Evolutionary conservation across 1,284 basidiomycete species (phyloP), one percentile per base, ranked within the genome.

Genomic region (Ganoderma meredithae): DNA sequence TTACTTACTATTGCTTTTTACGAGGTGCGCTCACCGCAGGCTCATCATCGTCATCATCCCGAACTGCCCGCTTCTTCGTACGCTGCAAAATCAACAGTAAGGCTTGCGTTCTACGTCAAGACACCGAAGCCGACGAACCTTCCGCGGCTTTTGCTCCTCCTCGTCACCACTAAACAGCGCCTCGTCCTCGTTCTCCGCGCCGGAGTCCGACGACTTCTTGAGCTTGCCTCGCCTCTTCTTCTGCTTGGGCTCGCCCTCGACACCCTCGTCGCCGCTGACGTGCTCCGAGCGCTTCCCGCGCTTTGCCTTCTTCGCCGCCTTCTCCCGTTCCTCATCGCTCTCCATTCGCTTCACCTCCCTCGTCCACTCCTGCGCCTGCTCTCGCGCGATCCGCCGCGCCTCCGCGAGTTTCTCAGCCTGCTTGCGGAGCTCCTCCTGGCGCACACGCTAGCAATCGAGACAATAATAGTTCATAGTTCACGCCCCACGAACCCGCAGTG

Each of bases 341-440:
- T 91, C 90, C 77, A 88, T 85, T 58, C 65, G 69, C 71, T 85
- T 84, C 17, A 88, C 84, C 69, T 90, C 89, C 58, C 85, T 79
- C 43, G 89, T 90, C 93, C 92, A 94, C 77, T 90, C 87, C 75
- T 88, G 83, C 0, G 91, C 93, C 77, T 95, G 89, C 77, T 94
- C 94, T n/a, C 92, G 83, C 33, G 92, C 93, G 63, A 86, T 77
- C 49, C 89, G 85, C 12, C 95, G 88, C 73, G 92, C 86, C 76
- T 93, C 92, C 0, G 91, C 91, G 15, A 95, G 81, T 75, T 88
- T 88, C 74, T 91, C 90, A 0, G 89, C 90, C 74, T 90, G 86
- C 67, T 80, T 72, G 22, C 86, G 84, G 43, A 90, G 82, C 67
- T 86, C 84, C 71, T 92, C 90, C 79, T 84, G 79, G 62, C 86